Conservation (phyloP, 2,329 filamentous ascomycete species). For the Helminthosporium solani region DNA sequence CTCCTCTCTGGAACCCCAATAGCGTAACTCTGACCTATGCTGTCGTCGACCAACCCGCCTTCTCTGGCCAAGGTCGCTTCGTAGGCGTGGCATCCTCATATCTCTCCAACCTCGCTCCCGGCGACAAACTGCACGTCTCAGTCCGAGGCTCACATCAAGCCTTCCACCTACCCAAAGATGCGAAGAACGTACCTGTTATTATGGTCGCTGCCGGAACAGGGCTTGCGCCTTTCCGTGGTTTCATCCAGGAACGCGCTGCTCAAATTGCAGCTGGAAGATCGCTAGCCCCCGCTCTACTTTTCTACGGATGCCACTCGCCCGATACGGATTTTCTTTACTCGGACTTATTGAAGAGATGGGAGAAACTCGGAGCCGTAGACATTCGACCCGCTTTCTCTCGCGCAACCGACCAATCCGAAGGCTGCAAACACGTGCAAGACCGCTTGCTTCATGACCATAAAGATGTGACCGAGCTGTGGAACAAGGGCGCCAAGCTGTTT, state of each 20-base stretch:
- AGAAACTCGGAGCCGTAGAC: conserved; percentile 59
- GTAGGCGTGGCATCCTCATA: conserved; percentile 49
- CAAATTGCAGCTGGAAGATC: conserved; percentile 50
- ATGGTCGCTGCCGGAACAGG: conserved; percentile 44
- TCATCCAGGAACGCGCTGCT: conserved; percentile 44
- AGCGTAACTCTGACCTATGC: conserved; percentile 67
- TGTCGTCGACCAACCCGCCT: conserved; percentile 60
- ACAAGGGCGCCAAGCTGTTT: conserved; percentile 58
- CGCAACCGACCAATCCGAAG: conserved; percentile 44
- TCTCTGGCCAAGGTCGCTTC: conserved; percentile 46
- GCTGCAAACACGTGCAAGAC: conserved; percentile 57
- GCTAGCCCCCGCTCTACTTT: conserved; percentile 64
- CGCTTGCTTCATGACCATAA: conserved; percentile 50
- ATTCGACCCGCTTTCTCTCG: conserved; percentile 63
- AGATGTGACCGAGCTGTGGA: conserved; percentile 49
- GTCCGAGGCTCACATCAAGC: conserved; percentile 44
- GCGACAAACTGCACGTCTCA: conserved; percentile 47
- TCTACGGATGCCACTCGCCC: conserved; percentile 62
- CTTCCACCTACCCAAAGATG: conserved; percentile 48
- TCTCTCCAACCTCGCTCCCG: conserved; percentile 42
- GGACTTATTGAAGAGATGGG: conserved; percentile 61
- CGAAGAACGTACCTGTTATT: conserved; percentile 45
- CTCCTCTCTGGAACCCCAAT: conserved; percentile 60
- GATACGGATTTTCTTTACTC: conserved; percentile 61
- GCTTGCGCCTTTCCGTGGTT: conserved; percentile 48